Base-by-base conservation (phyloP, 2,329 filamentous ascomycete genomes). In the Simplicillium aogashimaense region DNA sequence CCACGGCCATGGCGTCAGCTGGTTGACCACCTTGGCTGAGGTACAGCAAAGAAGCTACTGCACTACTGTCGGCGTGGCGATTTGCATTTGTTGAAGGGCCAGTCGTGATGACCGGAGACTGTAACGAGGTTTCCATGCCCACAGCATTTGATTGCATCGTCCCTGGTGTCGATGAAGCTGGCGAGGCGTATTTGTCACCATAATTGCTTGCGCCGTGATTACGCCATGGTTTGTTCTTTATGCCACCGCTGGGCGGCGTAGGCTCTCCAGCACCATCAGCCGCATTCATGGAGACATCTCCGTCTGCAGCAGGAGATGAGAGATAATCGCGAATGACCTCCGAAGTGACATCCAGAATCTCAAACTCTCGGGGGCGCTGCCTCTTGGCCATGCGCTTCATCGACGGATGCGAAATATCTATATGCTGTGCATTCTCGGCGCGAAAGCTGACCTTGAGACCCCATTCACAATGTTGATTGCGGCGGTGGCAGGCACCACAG, bases 321-420 rank as follows among this genome's bases (percentile, higher is more conserved):
- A 57, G 50, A 25, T 62, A 61, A 36, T 62, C 59, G 41, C 59
- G 54, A 36, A 61, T 58, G 3, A 63, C 55, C 42, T 63, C 57
- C 11, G 53, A 51, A 2, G 59, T 60, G 15, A 62, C 43, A 35
- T 63, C 58, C 12, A 62, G 44, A n/a, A 63, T 63, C 51, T 60
- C 55, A 42, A 55, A 61, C 15, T 51, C 52, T 30, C 47, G 52
- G 10, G 52, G 51, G 6, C 50, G 49, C 15, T 13, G 13, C 37
- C 49, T 51, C 35, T 46, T 48, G 2, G 52, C 52, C 49, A 49
- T 52, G 36, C 47, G 51, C 6, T 50, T 45, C 59, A 62, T 62
- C 9, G 58, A 61, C 2, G 59, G 59, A 36, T 63, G 60, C 14
- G 44, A 43, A 6, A 49, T 45, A 35, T 51, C 49, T 28, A 63